Evolutionary conservation across 2,329 filamentous ascomycete genomes (phyloP).

Genomic region (Eutypella sp.): DNA sequence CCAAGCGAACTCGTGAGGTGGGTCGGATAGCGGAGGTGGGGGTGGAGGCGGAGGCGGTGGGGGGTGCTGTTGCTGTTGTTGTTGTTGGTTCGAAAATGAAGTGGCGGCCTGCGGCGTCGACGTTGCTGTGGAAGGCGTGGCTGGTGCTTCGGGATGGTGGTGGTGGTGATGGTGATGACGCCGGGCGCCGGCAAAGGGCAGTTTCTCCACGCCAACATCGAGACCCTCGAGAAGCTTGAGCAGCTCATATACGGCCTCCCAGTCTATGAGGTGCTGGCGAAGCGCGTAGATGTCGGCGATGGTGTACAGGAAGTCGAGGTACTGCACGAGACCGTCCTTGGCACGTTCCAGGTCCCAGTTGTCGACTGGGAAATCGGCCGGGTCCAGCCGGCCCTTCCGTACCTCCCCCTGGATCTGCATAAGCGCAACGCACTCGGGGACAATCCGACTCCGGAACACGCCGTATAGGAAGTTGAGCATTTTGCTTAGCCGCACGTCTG

Average conservation of each 20-base stretch:
- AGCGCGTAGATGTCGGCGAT: constrained; percentile 81
- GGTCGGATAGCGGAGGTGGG: constrained; percentile 54
- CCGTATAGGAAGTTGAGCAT: constrained; percentile 86
- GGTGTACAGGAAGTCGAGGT: constrained; percentile 88
- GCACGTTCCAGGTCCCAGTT: constrained; percentile 97
- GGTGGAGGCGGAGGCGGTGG: constrained; percentile 39
- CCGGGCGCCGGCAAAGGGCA: constrained; percentile 53
- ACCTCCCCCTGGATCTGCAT: constrained; percentile 93
- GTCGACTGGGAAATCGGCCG: constrained; percentile 88
- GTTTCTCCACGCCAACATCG: constrained; percentile 82
- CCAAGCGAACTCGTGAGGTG: constrained; percentile 61
- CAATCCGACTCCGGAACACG: constrained; percentile 86
- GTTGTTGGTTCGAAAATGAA: constrained; percentile 19
- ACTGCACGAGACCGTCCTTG: constrained; percentile 90
- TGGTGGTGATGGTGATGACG: constrained; percentile 21
- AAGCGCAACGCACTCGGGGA: constrained; percentile 89
- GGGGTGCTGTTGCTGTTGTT: not conserved
- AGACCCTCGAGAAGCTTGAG: constrained; percentile 82
- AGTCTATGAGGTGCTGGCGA: constrained; percentile 80
- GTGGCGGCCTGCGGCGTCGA: constrained; percentile 22
- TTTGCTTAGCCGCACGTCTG: constrained; percentile 52
- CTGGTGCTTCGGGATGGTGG: constrained; percentile 22
- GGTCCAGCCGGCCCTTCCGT: constrained; percentile 66
- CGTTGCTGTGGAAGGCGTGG: constrained; percentile 28
- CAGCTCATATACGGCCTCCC: constrained; percentile 86